Evolutionary conservation across 202 grass and related monocot genomes (phyloP).

Genomic region (Saccharum hybrid): DNA sequence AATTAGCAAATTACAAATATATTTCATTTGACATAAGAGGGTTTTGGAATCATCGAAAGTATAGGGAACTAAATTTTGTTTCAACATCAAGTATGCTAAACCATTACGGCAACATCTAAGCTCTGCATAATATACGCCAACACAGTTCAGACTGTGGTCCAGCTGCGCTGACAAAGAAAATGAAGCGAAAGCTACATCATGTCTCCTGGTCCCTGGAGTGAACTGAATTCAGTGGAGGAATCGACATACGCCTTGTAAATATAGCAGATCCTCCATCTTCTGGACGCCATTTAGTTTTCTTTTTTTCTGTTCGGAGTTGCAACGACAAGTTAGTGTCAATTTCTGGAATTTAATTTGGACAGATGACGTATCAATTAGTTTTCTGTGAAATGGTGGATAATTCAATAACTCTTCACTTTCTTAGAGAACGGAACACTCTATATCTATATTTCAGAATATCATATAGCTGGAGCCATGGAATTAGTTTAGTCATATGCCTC

Average conservation of each 20-base stretch:
- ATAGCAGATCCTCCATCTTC: not conserved
- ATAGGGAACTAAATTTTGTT: slow-evolving; percentile 34
- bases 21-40: too few relatives aligned
- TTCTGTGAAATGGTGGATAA: not conserved
- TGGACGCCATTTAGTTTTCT: not conserved
- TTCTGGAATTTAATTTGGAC: not conserved
- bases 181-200: slow-evolving; percentile 22
- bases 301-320: not conserved
- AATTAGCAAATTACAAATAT: too few relatives aligned
- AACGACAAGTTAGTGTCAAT: not conserved
- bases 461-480: not conserved
- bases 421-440: not conserved
- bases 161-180: not conserved
- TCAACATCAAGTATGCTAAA: slow-evolving; percentile 26
- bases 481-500: not conserved
- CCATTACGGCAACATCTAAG: slow-evolving; percentile 33
- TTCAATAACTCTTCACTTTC: not conserved
- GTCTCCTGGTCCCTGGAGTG: not conserved
- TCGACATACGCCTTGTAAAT: slow-evolving; percentile 27
- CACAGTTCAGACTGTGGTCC: not conserved
- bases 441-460: not conserved
- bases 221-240: not conserved
- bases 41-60: slow-evolving; percentile 20
- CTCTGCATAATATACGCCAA: not conserved
- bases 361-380: not conserved